Base-by-base conservation (phyloP, 345 rosid genomes). In the Cardamine occulta region DNA sequence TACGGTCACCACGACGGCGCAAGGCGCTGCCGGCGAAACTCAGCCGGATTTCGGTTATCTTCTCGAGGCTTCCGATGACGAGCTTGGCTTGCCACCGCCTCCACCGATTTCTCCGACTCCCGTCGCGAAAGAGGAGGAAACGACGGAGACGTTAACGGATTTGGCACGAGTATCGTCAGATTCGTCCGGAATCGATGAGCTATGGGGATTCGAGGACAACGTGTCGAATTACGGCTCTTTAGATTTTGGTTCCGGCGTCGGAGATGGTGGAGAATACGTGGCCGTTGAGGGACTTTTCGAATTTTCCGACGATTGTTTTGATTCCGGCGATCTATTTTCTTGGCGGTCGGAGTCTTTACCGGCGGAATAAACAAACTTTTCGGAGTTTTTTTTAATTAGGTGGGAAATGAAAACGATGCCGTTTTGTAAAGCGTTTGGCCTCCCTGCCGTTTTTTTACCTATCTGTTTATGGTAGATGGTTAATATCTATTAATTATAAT, bases 51-150 rank as follows among this genome's bases (percentile, higher is more conserved):
- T 93, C 18, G 97, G 97, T 1, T 91, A 85, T 68, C 91, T 91
- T 26, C 70, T 88, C 3, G 94, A 89, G 29, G 97, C 97, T 29
- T 91, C 98, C 17, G 97, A 88, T 58, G 94, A 93, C 19, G 96
- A 93, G 80, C 88, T 93, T 3, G 96, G 97, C 5, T 73, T 93
- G 58, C 96, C 94, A 42, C 93, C 97, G 18, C 70, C 83, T 23
- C 49, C 80, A 7, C 64, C 72, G 6, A 76, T 70, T 37, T 85
- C 81, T 56, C 63, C 69, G 76, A 1, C 48, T 18, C 45, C 77
- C 1, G 6, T 67, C 18, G 77, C 23, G 8, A 82, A 77, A 6
- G 68, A 78, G 81, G 84, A 80, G 62, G 58, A 49, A 12, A 72
- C 78, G 26, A 12, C 18, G 32, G 87, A 72, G 39, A 64, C 74